Conservation (phyloP, 2,329 filamentous ascomycete species). For the Chaetomiaceae sp. region DNA sequence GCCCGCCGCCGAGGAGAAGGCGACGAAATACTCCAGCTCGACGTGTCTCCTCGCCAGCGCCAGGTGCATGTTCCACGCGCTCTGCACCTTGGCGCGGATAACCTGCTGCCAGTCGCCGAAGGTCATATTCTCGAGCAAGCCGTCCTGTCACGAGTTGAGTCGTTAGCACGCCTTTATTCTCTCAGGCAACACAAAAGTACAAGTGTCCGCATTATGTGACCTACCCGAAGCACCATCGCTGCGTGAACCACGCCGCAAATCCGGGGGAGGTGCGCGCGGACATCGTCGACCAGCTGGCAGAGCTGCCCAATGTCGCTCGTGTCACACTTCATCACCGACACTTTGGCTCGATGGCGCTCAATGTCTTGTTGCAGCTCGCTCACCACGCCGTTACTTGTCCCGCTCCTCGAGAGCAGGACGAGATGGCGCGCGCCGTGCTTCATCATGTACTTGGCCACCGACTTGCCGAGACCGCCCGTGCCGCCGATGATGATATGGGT, state of each 20-base stretch:
- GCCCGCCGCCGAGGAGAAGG: slow-evolving; percentile 38
- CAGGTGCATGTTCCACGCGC: slow-evolving; percentile 22
- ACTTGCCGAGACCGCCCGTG: slow-evolving; percentile 24
- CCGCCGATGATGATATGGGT: slow-evolving; percentile 25
- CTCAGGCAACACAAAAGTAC: too few relatives aligned
- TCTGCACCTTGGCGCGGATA: slow-evolving; percentile 23
- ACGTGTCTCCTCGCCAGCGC: slow-evolving; percentile 3
- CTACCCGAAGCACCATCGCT: slow-evolving; percentile 28
- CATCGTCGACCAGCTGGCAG: slow-evolving; percentile 21
- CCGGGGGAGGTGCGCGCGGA: slow-evolving; percentile 22
- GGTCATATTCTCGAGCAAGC: slow-evolving; percentile 23
- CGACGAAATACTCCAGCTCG: slow-evolving; percentile 23
- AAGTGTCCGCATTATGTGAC: too few relatives aligned
- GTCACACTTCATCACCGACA: slow-evolving; percentile 27
- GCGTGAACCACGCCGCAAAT: slow-evolving; percentile 30
- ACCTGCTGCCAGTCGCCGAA: slow-evolving; percentile 22
- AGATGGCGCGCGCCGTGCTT: slow-evolving; percentile 22
- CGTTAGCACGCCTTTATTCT: too few relatives aligned
- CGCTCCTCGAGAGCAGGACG: slow-evolving; percentile 23
- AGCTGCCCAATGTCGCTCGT: slow-evolving; percentile 22
- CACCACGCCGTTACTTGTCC: slow-evolving; percentile 12
- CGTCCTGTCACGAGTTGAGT: too few relatives aligned
- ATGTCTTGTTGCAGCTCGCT: slow-evolving; percentile 22
- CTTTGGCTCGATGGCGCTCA: slow-evolving; percentile 16
- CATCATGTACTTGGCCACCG: slow-evolving; percentile 25